Base-by-base conservation (phyloP, 192 early-diverging fungal genomes). In the Phycomyces blakesleeanus region DNA sequence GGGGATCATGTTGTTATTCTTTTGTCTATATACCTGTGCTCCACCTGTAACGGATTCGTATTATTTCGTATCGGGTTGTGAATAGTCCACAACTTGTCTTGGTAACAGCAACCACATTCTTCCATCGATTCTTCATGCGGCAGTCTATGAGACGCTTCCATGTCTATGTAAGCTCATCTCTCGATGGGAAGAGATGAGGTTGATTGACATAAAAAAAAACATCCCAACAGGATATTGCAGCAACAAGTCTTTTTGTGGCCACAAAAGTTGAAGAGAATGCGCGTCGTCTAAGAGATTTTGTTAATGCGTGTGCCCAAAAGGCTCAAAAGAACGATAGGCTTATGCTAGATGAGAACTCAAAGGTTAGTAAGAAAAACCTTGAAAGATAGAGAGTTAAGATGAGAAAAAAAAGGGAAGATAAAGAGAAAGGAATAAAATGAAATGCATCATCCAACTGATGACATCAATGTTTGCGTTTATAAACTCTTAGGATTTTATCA, bases 91-190 rank as follows among this genome's bases (percentile, higher is more conserved):
- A 85, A 59, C 51, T 78, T 16, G 76, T 74, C 8, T 66, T 85
- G 47, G 83, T 77, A 21, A 89, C 87, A 0, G 89, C 88, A 5
- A 80, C 84, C 7, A 79, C 84, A 6, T 83, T 84, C 67, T 88
- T 89, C 57, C 89, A 91, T 59, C 82, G 89, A 9, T 91, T 89
- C 47, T 91, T 84, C 39, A 91, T 89, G 89, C 80, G 88, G 16
- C 79, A 84, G 52, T 88, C 87, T 2, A 61, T 91, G 37, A 76
- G 66, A 42, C 65, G 77, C 3, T 80, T 77, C 67, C 84, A 89
- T 53, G 75, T 78, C 40, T 89, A 89, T 78, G 86, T 85, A 84
- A 85, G 74, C 61, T 40, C 21, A 37, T 22, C 15, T 18, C 5
- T 27, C 21, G 18, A 29, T 29, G 53, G 16, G 21, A 27, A 10